A percentile compares a stretch with the other conserved stretches of the same genome.
Evolutionary conservation across 306 rosid species (phyloP).

Genomic region (Senna siamea): DNA sequence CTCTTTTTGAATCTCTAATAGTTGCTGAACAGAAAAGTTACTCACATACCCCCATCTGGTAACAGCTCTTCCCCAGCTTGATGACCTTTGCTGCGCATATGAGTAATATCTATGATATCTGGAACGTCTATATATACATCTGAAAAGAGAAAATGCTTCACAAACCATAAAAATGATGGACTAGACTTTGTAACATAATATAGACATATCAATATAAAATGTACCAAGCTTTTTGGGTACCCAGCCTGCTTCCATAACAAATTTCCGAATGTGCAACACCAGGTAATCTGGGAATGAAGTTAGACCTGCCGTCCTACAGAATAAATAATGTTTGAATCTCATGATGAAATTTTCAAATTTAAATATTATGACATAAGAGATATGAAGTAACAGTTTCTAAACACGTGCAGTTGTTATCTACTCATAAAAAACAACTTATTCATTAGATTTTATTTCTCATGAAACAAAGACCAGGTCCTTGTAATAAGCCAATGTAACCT

Average conservation of each 20-base stretch:
- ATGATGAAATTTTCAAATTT: conserved; percentile 32
- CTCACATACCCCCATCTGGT: conserved; percentile 74
- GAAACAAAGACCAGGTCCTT: conserved; percentile 2
- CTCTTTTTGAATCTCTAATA: conserved; percentile 21
- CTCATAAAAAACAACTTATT: not conserved
- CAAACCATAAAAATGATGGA: not conserved
- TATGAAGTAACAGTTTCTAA: conserved; percentile 3
- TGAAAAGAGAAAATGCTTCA: conserved; percentile 45
- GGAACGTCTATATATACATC: conserved; percentile 97
- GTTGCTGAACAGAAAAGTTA: conserved; percentile 1
- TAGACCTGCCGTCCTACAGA: conserved; percentile 75
- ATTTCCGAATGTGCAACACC: conserved; percentile 94
- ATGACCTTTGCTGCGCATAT: conserved; percentile 83
- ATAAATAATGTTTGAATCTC: conserved; percentile 28
- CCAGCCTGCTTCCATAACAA: conserved; percentile 95
- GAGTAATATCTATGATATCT: conserved; percentile 89
- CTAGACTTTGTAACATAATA: not conserved
- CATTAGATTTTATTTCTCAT: not conserved
- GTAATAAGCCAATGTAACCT: not conserved
- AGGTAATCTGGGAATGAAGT: conserved; percentile 95
- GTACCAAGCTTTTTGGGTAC: conserved; percentile 97
- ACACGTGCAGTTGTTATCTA: conserved; percentile 2
- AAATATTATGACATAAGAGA: not conserved
- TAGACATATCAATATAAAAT: conserved; percentile 21
- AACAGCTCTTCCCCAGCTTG: conserved; percentile 80